A percentile compares a stretch with the other conserved stretches of the same genome.
phyloP scores from a whole-genome alignment of 2,329 filamentous ascomycete genomes.

The Rhinocladiella mackenziei region DNA sequence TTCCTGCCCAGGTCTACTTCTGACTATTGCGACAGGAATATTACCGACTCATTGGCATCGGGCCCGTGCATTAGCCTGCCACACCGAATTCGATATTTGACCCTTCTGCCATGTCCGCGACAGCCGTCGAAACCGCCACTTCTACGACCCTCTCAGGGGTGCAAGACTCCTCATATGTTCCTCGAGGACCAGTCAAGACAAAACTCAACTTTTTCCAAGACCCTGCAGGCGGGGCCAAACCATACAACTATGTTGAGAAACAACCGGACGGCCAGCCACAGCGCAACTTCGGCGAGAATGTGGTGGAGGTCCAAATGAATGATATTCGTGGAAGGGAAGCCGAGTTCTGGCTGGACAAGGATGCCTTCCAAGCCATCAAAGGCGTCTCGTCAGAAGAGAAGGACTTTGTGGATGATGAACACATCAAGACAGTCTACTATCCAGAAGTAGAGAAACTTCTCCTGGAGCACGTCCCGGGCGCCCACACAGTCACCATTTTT shows the following conservation, averaged over 20 bases:
- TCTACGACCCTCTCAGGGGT: slow-evolving; percentile 31
- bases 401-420: slow-evolving; percentile 63
- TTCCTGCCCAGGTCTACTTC: too few relatives aligned
- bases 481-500: slow-evolving; percentile 67
- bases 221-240: slow-evolving; percentile 56
- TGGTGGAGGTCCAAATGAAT: slow-evolving; percentile 56
- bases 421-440: slow-evolving; percentile 72
- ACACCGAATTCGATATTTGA: too few relatives aligned
- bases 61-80: too few relatives aligned
- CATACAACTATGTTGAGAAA: slow-evolving; percentile 65
- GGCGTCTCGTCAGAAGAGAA: slow-evolving; percentile 54
- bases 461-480: slow-evolving; percentile 62
- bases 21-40: too few relatives aligned
- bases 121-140: slow-evolving; percentile 30
- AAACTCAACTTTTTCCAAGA: slow-evolving; percentile 63
- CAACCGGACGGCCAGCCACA: slow-evolving; percentile 59
- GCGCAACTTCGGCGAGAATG: slow-evolving; percentile 58
- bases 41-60: too few relatives aligned
- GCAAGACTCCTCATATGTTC: slow-evolving; percentile 39
- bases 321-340: slow-evolving; percentile 71
- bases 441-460: slow-evolving; percentile 74
- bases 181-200: slow-evolving; percentile 60
- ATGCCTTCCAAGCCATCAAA: slow-evolving; percentile 68
- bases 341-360: slow-evolving; percentile 63
- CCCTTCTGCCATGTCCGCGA: slow-evolving; percentile 32